These are phyloP conservation scores for Haberlea rhodopensis DNA, from an alignment of 257 asterid species.

Conservation along the genomic window DNA sequence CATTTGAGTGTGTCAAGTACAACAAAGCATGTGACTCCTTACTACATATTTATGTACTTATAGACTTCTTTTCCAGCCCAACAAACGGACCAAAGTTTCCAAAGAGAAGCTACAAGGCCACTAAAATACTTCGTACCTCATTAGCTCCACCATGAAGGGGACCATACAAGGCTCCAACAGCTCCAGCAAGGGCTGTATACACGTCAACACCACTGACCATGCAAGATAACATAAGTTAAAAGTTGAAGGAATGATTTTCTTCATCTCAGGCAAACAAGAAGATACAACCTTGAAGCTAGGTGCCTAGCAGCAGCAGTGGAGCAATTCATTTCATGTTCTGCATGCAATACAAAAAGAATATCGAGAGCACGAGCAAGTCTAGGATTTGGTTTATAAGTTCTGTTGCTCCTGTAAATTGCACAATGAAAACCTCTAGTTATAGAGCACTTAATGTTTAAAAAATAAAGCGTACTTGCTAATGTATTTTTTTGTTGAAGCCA, in stretches of 20 bases:
- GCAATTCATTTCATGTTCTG: slow-evolving; percentile 99
- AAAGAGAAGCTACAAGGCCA: slow-evolving; percentile 15
- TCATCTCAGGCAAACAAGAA: slow-evolving; percentile 21
- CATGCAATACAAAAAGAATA: slow-evolving; percentile 89
- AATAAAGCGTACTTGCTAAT: not conserved
- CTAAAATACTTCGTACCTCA: slow-evolving; percentile 54
- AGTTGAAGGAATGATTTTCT: slow-evolving; percentile 9
- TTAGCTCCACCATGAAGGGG: slow-evolving; percentile 99
- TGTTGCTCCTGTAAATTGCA: slow-evolving; percentile 73
- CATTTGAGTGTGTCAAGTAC: not conserved
- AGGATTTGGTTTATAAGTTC: slow-evolving; percentile 87
- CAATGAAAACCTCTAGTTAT: too few species aligned
- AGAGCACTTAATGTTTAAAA: slow-evolving; percentile 19
- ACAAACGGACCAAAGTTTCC: slow-evolving; percentile 6
- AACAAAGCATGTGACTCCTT: slow-evolving; percentile 10
- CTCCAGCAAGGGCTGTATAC: slow-evolving; percentile 96
- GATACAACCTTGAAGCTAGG: slow-evolving; percentile 84
- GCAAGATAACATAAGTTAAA: slow-evolving; percentile 24
- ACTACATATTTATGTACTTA: slow-evolving; percentile 1
- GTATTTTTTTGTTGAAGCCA: slow-evolving; percentile 12
- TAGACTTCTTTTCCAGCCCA: slow-evolving; percentile 8
- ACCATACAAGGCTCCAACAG: slow-evolving; percentile 99
- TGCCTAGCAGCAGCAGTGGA: slow-evolving; percentile 99
- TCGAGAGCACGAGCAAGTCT: slow-evolving; percentile 97
- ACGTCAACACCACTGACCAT: slow-evolving; percentile 95